Base-by-base conservation (phyloP, 345 rosid genomes). In the Euclidium syriacum region DNA sequence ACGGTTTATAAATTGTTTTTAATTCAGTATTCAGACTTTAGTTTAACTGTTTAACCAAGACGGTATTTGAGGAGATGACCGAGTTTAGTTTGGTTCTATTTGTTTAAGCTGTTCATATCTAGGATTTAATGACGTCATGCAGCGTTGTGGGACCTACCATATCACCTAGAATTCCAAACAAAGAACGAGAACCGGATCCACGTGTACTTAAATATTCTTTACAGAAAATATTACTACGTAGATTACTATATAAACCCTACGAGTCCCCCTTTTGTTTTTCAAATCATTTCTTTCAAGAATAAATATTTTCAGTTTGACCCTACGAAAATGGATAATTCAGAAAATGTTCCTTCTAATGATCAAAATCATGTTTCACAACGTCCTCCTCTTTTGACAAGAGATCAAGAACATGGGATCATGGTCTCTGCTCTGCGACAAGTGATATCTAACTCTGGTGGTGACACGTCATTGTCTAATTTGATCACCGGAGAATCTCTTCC, bases 321-420 rank as follows among this genome's bases (percentile, higher is more conserved):
- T 47, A 40, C 20, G 15, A 27, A 7, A 20, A 60, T 23, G 52
- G 29, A 44, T 22, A n/a, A 3, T 30, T 60, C 54, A 44, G 20
- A 44, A 27, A 39, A 38, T 26, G 26, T 4, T 30, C 54, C 29
- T 9, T 24, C 48, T 32, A 1, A 15, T 24, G 33, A 14, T 33
- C 58, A 39, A 51, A 63, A 36, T n/a, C 22, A 20, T 4, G 39
- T 32, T 30, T 25, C 30, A 20, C 53, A 19, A 12, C 27, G 30
- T 36, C 22, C 33, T 23, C 3, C 55, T 34, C 22, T 6, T 36
- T 36, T 44, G 30, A 46, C 68, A 50, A 38, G 68, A 51, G 50
- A 63, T 25, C 40, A 51, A 50, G 51, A 63, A 4, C 38, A 63
- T 63, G 50, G 8, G 17, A 63, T 63, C 30, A 50, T 63, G 20